Percentiles rank a stretch among this genome's conserved stretches.
phyloP scores from a whole-genome alignment of 106 monocot species.

The Acanthochlamys bracteata region DNA sequence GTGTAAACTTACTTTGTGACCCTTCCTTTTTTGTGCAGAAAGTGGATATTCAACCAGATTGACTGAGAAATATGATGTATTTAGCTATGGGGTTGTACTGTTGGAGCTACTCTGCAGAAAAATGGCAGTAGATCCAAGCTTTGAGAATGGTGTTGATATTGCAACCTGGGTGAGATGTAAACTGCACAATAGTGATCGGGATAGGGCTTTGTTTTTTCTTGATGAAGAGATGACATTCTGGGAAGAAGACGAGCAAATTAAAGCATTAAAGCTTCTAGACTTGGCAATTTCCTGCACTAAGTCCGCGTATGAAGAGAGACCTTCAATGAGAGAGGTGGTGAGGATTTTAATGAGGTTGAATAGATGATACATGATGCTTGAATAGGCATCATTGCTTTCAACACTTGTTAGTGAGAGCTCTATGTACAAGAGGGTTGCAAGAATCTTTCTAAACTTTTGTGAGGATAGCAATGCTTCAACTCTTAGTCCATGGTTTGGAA shows the following conservation, averaged over 20 bases:
- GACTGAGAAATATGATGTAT: conserved; percentile 49
- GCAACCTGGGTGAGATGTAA: conserved; percentile 44
- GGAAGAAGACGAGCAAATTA: conserved; percentile 42
- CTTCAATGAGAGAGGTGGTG: conserved; percentile 74
- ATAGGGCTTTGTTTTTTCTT: conserved; percentile 24
- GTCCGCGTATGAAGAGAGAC: conserved; percentile 34
- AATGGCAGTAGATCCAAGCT: conserved; percentile 62
- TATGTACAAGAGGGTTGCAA: too few relatives aligned
- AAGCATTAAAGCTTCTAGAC: conserved; percentile 45
- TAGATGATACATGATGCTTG: neutral
- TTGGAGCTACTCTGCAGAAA: conserved; percentile 62
- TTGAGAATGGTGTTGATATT: conserved; percentile 67
- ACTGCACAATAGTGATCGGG: conserved; percentile 19
- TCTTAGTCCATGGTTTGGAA: too few relatives aligned
- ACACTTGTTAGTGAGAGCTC: too few relatives aligned
- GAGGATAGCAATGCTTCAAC: too few relatives aligned
- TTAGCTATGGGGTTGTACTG: conserved; percentile 49
- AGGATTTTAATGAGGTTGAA: conserved; percentile 28
- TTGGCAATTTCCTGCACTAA: conserved; percentile 54
- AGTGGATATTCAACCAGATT: conserved; percentile 30
- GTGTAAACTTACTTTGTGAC: neutral
- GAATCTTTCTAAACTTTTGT: too few relatives aligned
- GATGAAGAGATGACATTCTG: conserved; percentile 62
- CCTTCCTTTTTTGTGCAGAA: conserved; percentile 14
- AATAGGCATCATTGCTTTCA: too few relatives aligned